phyloP scores from a whole-genome alignment of 306 rosid species.

The Alnus glutinosa region DNA sequence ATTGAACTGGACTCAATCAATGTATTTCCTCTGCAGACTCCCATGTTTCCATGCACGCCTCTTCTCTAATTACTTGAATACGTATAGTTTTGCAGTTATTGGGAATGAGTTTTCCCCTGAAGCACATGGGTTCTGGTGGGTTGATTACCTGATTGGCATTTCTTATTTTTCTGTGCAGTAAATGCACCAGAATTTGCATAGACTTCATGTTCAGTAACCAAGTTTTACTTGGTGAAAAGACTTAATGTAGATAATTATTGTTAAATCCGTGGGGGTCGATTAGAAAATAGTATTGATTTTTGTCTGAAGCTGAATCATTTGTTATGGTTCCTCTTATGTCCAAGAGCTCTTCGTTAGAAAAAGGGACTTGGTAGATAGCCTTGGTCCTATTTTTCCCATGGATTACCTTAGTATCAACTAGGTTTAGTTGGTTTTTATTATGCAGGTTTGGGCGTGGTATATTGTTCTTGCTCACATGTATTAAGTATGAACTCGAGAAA shows the following conservation, averaged over 20 bases:
- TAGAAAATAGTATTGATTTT: not conserved
- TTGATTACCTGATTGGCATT: not conserved
- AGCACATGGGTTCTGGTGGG: not conserved
- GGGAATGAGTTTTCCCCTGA: not conserved
- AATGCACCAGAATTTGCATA: not conserved
- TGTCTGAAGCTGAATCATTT: not conserved
- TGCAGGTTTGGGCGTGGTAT: constrained; percentile 69
- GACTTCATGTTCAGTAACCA: not conserved
- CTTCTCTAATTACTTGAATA: not conserved
- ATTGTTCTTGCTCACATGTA: constrained; percentile 27
- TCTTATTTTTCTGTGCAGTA: not conserved
- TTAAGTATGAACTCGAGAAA: constrained; percentile 33
- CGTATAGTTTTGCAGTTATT: not conserved
- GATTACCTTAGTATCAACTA: constrained; percentile 39
- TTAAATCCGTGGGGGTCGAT: not conserved
- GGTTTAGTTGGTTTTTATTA: constrained; percentile 57
- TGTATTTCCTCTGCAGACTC: not conserved
- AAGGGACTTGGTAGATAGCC: constrained; percentile 2
- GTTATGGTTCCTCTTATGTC: not conserved
- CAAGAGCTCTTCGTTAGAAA: not conserved
- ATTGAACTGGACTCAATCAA: not conserved
- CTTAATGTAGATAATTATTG: not conserved
- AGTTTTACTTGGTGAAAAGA: not conserved
- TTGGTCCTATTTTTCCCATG: constrained; percentile 25
- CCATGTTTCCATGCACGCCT: not conserved